phyloP scores from a whole-genome alignment of 2,329 filamentous ascomycete genomes.

The Falciphora oryzae region DNA sequence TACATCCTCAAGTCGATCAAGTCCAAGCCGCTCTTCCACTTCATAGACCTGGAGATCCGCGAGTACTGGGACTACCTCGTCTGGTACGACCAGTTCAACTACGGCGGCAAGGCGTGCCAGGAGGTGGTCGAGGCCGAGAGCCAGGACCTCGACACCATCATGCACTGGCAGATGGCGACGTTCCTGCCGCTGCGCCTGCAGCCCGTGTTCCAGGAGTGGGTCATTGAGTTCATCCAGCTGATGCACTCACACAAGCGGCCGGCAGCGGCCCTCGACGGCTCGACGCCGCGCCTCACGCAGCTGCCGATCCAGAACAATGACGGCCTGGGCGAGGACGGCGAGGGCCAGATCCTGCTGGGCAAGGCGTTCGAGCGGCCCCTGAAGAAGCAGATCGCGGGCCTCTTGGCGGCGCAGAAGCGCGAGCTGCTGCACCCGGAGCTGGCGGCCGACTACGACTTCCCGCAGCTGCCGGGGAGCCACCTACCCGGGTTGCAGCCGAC shows the following conservation, averaged over 20 bases:
- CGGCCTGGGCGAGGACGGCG: constrained; percentile 51
- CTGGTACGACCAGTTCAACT: constrained; percentile 99
- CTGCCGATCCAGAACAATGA: constrained; percentile 52
- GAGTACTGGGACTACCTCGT: constrained; percentile 99
- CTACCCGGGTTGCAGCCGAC: constrained; percentile 35
- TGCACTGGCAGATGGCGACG: constrained; percentile 96
- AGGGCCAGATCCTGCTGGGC: constrained; percentile 64
- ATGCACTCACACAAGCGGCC: constrained; percentile 81
- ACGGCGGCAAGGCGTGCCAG: constrained; percentile 86
- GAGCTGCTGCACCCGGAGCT: constrained; percentile 88
- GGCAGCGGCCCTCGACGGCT: constrained; percentile 20
- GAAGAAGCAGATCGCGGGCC: constrained; percentile 76
- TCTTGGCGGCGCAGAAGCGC: constrained; percentile 81
- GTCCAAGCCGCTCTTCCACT: constrained; percentile 90
- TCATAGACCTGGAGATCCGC: constrained; percentile 93
- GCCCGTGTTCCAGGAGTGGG: constrained; percentile 82
- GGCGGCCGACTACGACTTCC: constrained; percentile 81
- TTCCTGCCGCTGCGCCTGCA: constrained; percentile 80
- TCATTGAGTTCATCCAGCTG: constrained; percentile 88
- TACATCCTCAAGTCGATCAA: constrained; percentile 98
- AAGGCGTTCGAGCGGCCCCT: constrained; percentile 81
- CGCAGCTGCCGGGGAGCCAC: constrained; percentile 68
- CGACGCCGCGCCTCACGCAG: constrained; percentile 51
- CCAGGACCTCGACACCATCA: constrained; percentile 73
- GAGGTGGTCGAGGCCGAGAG: constrained; percentile 68